Conservation (phyloP, 441 rosid species). For the Metrosideros polymorpha region DNA sequence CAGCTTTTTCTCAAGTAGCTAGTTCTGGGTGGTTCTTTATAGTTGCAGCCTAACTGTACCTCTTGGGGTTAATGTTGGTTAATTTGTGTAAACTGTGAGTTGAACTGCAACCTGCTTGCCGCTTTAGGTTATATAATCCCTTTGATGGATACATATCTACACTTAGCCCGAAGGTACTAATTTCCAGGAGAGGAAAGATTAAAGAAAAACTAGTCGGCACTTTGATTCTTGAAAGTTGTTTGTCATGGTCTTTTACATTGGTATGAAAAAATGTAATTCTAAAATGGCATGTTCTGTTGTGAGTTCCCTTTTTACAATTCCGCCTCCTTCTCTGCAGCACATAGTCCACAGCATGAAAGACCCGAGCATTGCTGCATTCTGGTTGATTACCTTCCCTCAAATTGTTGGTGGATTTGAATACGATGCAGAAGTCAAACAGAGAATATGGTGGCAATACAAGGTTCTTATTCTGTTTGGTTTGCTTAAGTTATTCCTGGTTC, state of each 20-base stretch:
- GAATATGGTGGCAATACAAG: constrained; percentile 89
- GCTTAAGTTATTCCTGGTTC: background rate
- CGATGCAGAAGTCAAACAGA: constrained; percentile 80
- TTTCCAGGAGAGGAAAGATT: background rate
- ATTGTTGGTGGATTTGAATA: constrained; percentile 69
- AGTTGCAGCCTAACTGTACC: background rate
- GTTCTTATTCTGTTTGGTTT: constrained; percentile 19
- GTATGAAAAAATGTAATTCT: background rate
- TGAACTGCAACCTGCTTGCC: background rate
- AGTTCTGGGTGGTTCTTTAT: background rate
- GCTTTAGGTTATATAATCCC: background rate
- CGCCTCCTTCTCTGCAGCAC: constrained; percentile 46
- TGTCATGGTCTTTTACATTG: background rate
- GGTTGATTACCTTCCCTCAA: constrained; percentile 85
- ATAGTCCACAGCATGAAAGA: constrained; percentile 92
- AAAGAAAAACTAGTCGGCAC: background rate
- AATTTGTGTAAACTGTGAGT: background rate
- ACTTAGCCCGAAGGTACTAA: background rate
- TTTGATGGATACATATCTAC: background rate
- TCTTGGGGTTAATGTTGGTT: background rate
- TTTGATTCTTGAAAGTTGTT: background rate
- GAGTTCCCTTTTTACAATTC: background rate
- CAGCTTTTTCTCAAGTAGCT: background rate
- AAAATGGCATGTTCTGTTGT: background rate
- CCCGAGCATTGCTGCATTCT: constrained; percentile 93